Evolutionary conservation across 345 rosid species (phyloP).

Genomic region (Sapria himalayana): DNA sequence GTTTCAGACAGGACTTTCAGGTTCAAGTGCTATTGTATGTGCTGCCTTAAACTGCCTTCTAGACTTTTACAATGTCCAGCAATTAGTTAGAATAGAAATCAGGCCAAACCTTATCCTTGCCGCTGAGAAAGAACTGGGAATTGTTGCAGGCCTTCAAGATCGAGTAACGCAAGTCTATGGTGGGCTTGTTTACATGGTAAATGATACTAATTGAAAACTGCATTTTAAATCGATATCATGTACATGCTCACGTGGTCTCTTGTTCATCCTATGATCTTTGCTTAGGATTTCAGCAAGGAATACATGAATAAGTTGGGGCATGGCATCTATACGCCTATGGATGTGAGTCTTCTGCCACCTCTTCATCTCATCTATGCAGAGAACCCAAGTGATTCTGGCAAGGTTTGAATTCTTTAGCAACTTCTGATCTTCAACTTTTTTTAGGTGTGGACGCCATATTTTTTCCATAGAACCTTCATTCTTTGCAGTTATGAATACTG

Average conservation of each 20-base stretch:
- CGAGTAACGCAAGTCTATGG: slow-evolving; percentile 92
- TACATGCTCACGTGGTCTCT: not conserved
- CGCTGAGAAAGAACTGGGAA: slow-evolving; percentile 80
- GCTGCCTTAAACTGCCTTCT: slow-evolving; percentile 86
- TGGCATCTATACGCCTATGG: slow-evolving; percentile 71
- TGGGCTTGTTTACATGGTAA: slow-evolving; percentile 88
- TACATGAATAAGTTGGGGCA: slow-evolving; percentile 64
- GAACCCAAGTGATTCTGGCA: slow-evolving; percentile 97
- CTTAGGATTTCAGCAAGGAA: slow-evolving; percentile 65
- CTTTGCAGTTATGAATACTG: too few species aligned
- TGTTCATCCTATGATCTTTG: not conserved
- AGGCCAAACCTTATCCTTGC: slow-evolving; percentile 56
- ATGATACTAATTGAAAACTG: slow-evolving; percentile 3
- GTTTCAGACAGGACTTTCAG: slow-evolving; percentile 86
- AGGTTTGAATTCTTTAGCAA: slow-evolving; percentile 23
- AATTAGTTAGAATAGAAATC: slow-evolving; percentile 41
- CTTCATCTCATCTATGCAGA: slow-evolving; percentile 72
- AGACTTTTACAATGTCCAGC: slow-evolving; percentile 70
- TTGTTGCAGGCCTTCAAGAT: slow-evolving; percentile 96
- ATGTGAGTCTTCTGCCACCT: slow-evolving; percentile 65
- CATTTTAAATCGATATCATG: not conserved
- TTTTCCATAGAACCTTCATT: too few species aligned
- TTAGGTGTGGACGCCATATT: too few species aligned
- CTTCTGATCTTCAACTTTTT: not conserved
- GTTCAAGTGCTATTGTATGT: slow-evolving; percentile 90